A percentile compares a stretch with the other conserved stretches of the same genome.
Evolutionary conservation across 805 yeast genomes (phyloP).

Genomic region (Suhomyces emberorum): DNA sequence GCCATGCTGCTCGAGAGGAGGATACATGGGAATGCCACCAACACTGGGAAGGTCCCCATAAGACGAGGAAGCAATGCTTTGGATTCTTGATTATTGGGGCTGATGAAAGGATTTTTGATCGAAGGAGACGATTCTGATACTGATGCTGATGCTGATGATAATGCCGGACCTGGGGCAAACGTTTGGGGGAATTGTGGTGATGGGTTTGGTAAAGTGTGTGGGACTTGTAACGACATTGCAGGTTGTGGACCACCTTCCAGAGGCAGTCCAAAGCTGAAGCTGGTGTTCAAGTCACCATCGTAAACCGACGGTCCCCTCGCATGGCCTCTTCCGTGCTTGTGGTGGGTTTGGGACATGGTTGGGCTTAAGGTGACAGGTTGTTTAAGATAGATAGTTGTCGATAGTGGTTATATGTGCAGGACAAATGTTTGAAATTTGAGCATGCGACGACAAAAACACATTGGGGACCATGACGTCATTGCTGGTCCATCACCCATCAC

Average conservation of each 20-base stretch:
- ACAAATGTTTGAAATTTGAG: not conserved
- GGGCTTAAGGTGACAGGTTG: not conserved
- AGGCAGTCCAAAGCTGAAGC: constrained; percentile 3
- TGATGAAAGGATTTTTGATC: not conserved
- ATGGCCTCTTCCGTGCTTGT: constrained; percentile 3
- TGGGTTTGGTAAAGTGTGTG: too few relatives aligned
- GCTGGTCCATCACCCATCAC: too few relatives aligned
- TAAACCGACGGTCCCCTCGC: constrained; percentile 1
- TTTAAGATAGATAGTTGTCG: not conserved
- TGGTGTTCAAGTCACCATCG: not conserved
- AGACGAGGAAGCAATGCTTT: constrained; percentile 7
- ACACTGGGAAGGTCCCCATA: constrained; percentile 30
- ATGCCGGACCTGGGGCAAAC: too few relatives aligned
- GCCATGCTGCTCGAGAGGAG: constrained; percentile 24
- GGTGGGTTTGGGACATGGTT: not conserved
- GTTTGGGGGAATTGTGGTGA: too few relatives aligned
- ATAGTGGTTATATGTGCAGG: constrained; percentile 1
- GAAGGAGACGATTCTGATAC: too few relatives aligned
- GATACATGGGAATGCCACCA: constrained; percentile 30
- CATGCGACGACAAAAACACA: too few relatives aligned
- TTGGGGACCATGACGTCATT: too few relatives aligned
- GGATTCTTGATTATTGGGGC: not conserved
- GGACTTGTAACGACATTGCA: too few relatives aligned
- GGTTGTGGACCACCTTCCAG: too few relatives aligned
- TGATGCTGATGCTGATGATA: too few relatives aligned